These are phyloP conservation scores for Colletotrichum tanaceti DNA, from an alignment of 2,329 filamentous ascomycete genomes.

Conservation along the genomic window DNA sequence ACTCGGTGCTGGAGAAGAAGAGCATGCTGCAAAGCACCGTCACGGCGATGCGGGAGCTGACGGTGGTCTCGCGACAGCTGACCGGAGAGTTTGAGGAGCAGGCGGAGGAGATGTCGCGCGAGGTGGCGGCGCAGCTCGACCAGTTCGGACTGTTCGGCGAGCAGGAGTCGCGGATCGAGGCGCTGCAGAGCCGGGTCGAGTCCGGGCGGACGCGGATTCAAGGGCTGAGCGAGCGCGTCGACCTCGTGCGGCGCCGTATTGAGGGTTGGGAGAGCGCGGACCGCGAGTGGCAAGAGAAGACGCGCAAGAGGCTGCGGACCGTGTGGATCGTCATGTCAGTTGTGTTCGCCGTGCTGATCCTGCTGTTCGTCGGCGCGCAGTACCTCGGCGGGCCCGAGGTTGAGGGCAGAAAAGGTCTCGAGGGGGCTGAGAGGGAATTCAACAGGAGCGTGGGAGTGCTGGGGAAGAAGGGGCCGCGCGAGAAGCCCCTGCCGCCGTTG, in stretches of 20 bases:
- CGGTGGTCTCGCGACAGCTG: constrained; percentile 68
- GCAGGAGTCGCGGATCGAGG: constrained; percentile 72
- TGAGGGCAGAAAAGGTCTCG: constrained; percentile 5
- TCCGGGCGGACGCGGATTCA: constrained; percentile 69
- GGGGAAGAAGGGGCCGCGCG: constrained; percentile 11
- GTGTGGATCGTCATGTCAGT: constrained; percentile 71
- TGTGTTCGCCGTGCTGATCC: constrained; percentile 59
- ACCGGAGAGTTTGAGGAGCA: constrained; percentile 70
- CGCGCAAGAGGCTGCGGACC: constrained; percentile 69
- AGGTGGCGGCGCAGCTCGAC: constrained; percentile 71
- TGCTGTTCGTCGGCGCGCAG: constrained; percentile 55
- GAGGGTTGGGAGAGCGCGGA: constrained; percentile 76
- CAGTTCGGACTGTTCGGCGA: constrained; percentile 71
- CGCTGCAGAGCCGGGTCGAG: constrained; percentile 71
- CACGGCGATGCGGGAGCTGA: constrained; percentile 73
- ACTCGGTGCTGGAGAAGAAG: constrained; percentile 77
- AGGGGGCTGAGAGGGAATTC: constrained; percentile 15
- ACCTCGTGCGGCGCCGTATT: constrained; percentile 71
- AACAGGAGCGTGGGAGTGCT: constrained; percentile 16
- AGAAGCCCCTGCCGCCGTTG: constrained; percentile 37
- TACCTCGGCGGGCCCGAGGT: constrained; percentile 42
- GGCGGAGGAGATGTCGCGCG: constrained; percentile 67
- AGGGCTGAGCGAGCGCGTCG: constrained; percentile 71
- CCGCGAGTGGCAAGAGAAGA: constrained; percentile 74
- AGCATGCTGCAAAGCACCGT: constrained; percentile 73